Conservation (phyloP, 1,284 basidiomycete genomes). For the Wallemia hederae region DNA sequence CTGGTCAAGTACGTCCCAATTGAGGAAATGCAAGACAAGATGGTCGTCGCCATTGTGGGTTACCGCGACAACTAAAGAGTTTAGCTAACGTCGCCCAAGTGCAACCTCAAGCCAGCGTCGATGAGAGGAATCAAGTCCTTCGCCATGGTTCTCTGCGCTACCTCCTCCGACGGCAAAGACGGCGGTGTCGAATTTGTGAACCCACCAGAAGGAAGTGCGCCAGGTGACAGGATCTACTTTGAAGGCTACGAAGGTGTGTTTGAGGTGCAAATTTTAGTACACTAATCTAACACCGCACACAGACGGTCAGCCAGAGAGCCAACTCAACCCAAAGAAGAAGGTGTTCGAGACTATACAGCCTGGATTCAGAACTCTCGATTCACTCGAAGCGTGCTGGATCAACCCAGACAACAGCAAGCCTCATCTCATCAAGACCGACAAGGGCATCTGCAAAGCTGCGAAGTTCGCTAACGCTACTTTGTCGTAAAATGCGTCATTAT, state of each 20-base stretch:
- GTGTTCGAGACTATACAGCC: constrained; percentile 85
- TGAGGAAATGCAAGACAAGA: constrained; percentile 61
- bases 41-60: constrained; percentile 56
- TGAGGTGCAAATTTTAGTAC: constrained; percentile 18
- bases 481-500: constrained; percentile 26
- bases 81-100: constrained; percentile 20
- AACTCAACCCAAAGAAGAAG: constrained; percentile 90
- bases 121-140: constrained; percentile 92
- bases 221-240: constrained; percentile 76
- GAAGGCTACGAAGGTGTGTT: constrained; percentile 58
- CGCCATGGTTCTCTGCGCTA: constrained; percentile 80
- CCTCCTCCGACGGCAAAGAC: constrained; percentile 61
- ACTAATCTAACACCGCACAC: constrained; percentile 1
- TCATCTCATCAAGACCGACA: constrained; percentile 57
- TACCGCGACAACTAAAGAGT: neutral
- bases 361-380: constrained; percentile 61
- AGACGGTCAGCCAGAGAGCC: constrained; percentile 41
- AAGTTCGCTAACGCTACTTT: constrained; percentile 58
- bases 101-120: constrained; percentile 75
- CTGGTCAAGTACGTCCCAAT: constrained; percentile 82
- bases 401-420: constrained; percentile 43
- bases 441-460: constrained; percentile 50
- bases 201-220: constrained; percentile 54
- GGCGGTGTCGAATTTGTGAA: constrained; percentile 68
- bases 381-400: constrained; percentile 65